A percentile compares a stretch with the other conserved stretches of the same genome.
These are phyloP conservation scores for Backusella psychrophila DNA, from an alignment of 192 early-diverging fungal genomes.

Conservation along the genomic window DNA sequence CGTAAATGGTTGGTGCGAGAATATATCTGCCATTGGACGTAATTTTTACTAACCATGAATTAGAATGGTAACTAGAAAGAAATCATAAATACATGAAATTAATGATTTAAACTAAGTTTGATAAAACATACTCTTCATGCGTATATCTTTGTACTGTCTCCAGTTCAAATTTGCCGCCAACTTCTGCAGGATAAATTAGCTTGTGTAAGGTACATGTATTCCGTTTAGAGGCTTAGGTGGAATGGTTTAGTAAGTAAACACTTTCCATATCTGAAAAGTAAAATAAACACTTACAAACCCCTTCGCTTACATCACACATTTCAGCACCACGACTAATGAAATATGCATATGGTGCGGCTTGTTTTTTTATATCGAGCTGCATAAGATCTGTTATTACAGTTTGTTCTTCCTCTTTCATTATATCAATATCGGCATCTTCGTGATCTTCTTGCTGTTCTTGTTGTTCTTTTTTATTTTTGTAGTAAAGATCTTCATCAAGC, in stretches of 20 bases:
- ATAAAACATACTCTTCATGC: conserved; percentile 72
- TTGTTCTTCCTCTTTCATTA: conserved; percentile 9
- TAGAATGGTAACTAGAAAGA: conserved; percentile 67
- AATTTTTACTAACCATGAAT: conserved; percentile 93
- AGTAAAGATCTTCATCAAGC: conserved; percentile 48
- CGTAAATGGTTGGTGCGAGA: conserved; percentile 84
- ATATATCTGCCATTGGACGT: conserved; percentile 86
- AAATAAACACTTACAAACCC: conserved; percentile 53
- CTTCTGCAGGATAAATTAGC: conserved; percentile 74
- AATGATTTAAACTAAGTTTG: neutral
- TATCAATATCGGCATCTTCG: conserved; percentile 35
- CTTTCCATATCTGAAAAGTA: neutral
- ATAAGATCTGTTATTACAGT: neutral
- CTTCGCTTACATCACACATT: conserved; percentile 78
- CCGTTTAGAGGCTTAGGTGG: conserved; percentile 61
- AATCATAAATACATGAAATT: neutral
- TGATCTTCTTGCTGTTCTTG: neutral
- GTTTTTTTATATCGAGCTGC: conserved; percentile 20
- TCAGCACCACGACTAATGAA: conserved; percentile 91
- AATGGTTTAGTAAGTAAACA: neutral
- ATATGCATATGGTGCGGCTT: conserved; percentile 54
- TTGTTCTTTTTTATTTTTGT: neutral
- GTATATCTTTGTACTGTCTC: conserved; percentile 73
- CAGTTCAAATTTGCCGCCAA: conserved; percentile 71
- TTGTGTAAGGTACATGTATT: conserved; percentile 88